A percentile compares a stretch with the other conserved stretches of the same genome.
phyloP scores from a whole-genome alignment of 1,139 yeast species.

The Chernovozyma aurita region DNA sequence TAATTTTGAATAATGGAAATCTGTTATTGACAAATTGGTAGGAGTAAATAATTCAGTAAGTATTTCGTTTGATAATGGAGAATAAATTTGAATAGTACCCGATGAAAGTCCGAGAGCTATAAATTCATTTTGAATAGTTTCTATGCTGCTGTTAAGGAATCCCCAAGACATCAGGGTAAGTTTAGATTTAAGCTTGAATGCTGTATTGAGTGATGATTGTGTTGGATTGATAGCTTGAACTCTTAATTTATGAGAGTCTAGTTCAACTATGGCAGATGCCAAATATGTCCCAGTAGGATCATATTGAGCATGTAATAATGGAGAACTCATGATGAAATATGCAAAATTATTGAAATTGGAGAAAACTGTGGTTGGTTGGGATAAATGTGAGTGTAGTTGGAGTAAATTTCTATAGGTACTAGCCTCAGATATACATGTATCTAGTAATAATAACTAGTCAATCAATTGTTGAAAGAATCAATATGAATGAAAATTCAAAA shows the following conservation, averaged over 20 bases:
- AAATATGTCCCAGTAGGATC: conserved; percentile 56
- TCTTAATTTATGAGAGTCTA: conserved; percentile 70
- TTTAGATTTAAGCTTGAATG: conserved; percentile 26
- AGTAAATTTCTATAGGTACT: too few species aligned
- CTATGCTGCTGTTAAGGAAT: neutral
- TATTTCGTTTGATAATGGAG: conserved; percentile 61
- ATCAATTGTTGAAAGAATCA: too few species aligned
- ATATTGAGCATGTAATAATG: conserved; percentile 36
- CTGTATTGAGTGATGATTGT: conserved; percentile 33
- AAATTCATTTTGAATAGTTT: conserved; percentile 27
- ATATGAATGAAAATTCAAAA: too few species aligned
- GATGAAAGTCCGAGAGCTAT: conserved; percentile 64
- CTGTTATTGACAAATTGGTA: conserved; percentile 49
- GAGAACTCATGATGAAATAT: conserved; percentile 12
- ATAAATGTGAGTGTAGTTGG: too few species aligned
- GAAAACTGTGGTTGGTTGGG: too few species aligned
- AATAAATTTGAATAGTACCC: conserved; percentile 62
- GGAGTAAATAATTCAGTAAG: conserved; percentile 48
- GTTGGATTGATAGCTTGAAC: conserved; percentile 50
- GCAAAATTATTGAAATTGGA: neutral
- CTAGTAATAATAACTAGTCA: too few species aligned
- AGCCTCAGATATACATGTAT: neutral
- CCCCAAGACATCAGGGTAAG: conserved; percentile 8
- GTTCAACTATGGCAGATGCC: conserved; percentile 65
- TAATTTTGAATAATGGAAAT: conserved; percentile 41